Conservation (phyloP, 2,329 filamentous ascomycete genomes). For the Ophiostoma tasmaniense region DNA sequence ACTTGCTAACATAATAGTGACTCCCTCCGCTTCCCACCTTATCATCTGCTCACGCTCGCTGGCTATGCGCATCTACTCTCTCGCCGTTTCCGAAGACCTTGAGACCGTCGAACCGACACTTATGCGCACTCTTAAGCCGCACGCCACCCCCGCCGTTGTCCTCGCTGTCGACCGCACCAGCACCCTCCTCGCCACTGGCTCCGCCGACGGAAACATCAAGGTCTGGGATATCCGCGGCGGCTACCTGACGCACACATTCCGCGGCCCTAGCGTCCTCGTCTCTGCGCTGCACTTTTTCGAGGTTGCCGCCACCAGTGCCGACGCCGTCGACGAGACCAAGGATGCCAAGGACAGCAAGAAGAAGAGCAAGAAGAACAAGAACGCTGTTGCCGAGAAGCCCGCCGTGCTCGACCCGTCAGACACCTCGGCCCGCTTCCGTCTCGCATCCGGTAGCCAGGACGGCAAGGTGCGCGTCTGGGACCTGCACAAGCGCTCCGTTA, state of each 20-base stretch:
- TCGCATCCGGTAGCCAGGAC: slow-evolving; percentile 89
- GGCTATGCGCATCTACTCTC: slow-evolving; percentile 82
- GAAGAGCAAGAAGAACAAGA: slow-evolving; percentile 29
- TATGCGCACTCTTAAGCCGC: slow-evolving; percentile 76
- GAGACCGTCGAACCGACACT: slow-evolving; percentile 57
- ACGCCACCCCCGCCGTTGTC: slow-evolving; percentile 81
- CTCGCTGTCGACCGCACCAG: slow-evolving; percentile 78
- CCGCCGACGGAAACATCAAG: slow-evolving; percentile 88
- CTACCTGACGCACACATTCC: slow-evolving; percentile 90
- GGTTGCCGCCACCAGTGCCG: slow-evolving; percentile 45
- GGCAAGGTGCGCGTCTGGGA: slow-evolving; percentile 91
- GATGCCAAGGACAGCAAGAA: slow-evolving; percentile 30
- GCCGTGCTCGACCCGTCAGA: slow-evolving; percentile 32
- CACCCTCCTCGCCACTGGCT: slow-evolving; percentile 84
- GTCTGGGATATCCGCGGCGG: slow-evolving; percentile 91
- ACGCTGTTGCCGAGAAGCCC: slow-evolving; percentile 26
- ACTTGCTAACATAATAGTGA: slow-evolving; percentile 46
- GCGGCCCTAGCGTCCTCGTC: slow-evolving; percentile 82
- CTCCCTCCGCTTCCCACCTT: slow-evolving; percentile 78
- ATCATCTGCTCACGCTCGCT: slow-evolving; percentile 91
- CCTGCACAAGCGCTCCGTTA: slow-evolving; percentile 69
- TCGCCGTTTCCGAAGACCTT: slow-evolving; percentile 51
- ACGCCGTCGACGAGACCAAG: slow-evolving; percentile 28
- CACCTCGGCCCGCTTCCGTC: slow-evolving; percentile 48
- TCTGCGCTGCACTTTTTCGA: slow-evolving; percentile 92